phyloP scores from a whole-genome alignment of 352 stramenopile genomes.

The Phytopythium delawarense region DNA sequence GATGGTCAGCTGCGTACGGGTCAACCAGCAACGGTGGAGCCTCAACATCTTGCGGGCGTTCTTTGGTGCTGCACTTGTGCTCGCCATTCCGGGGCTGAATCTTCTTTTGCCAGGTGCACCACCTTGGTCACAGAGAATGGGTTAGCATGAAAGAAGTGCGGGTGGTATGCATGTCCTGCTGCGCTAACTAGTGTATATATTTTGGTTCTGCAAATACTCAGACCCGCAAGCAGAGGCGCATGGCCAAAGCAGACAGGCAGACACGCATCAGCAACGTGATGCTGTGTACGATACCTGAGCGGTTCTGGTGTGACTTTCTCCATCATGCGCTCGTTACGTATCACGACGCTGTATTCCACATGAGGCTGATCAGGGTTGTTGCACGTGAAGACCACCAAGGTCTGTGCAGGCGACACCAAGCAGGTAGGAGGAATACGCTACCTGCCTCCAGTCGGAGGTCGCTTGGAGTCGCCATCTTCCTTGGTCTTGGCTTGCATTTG shows the following conservation, averaged over 20 bases:
- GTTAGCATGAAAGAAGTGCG: not conserved
- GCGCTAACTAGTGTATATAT: constrained; percentile 12
- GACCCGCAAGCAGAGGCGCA: not conserved
- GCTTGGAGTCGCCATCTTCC: constrained; percentile 7
- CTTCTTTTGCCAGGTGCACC: not conserved
- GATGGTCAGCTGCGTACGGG: constrained; percentile 49
- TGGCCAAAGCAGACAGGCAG: not conserved
- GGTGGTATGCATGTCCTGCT: constrained; percentile 1
- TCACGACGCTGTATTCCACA: constrained; percentile 8
- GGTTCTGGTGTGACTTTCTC: constrained; percentile 6
- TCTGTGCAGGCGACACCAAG: not conserved
- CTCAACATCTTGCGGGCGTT: not conserved
- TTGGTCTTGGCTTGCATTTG: constrained; percentile 26
- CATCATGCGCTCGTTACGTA: constrained; percentile 1
- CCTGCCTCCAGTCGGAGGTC: constrained; percentile 23
- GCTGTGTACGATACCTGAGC: constrained; percentile 9
- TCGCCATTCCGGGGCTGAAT: not conserved
- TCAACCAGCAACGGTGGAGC: constrained; percentile 24
- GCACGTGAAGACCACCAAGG: not conserved
- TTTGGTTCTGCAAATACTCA: constrained; percentile 2
- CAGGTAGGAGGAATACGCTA: constrained; percentile 20
- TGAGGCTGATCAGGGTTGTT: constrained; percentile 1
- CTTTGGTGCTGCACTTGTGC: constrained; percentile 1
- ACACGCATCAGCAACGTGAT: not conserved
- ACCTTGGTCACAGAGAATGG: constrained; percentile 1